A percentile compares a stretch with the other conserved stretches of the same genome.
These are phyloP conservation scores for Clonostachys sp. DNA, from an alignment of 2,329 filamentous ascomycete species.

Conservation along the genomic window DNA sequence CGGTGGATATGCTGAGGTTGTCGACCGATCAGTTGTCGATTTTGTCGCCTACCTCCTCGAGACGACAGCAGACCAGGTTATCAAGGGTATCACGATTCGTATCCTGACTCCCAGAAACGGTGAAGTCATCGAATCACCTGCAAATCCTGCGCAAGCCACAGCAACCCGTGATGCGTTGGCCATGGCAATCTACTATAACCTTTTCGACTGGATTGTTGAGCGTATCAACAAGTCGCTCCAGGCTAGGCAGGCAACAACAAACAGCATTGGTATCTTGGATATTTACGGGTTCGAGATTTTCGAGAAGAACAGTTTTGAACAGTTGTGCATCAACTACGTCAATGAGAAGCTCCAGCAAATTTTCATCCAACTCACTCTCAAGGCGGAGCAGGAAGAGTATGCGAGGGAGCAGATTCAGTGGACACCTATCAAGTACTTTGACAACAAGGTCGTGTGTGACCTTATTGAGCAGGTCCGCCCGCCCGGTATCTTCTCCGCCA, in stretches of 20 bases:
- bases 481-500: slow-evolving; percentile 86
- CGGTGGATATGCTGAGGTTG: slow-evolving; percentile 79
- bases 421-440: slow-evolving; percentile 99
- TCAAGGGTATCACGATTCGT: slow-evolving; percentile 84
- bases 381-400: slow-evolving; percentile 97
- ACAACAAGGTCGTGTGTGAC: slow-evolving; percentile 98
- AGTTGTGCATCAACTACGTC: slow-evolving; percentile 99
- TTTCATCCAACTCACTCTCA: slow-evolving; percentile 95
- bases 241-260: slow-evolving; percentile 68
- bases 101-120: slow-evolving; percentile 68
- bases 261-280: slow-evolving; percentile 94
- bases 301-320: slow-evolving; percentile 98
- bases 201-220: slow-evolving; percentile 98
- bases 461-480: slow-evolving; percentile 90
- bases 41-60: slow-evolving; percentile 93
- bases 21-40: slow-evolving; percentile 86
- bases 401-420: slow-evolving; percentile 93
- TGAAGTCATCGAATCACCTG: slow-evolving; percentile 67
- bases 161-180: slow-evolving; percentile 87
- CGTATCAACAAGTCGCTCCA: slow-evolving; percentile 86
- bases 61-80: slow-evolving; percentile 73
- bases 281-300: slow-evolving; percentile 99
- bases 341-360: slow-evolving; percentile 99
- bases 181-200: slow-evolving; percentile 94
- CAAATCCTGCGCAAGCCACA: slow-evolving; percentile 81